Base-by-base conservation (phyloP, 768 basidiomycete species). In the Tylopilus intermedius region DNA sequence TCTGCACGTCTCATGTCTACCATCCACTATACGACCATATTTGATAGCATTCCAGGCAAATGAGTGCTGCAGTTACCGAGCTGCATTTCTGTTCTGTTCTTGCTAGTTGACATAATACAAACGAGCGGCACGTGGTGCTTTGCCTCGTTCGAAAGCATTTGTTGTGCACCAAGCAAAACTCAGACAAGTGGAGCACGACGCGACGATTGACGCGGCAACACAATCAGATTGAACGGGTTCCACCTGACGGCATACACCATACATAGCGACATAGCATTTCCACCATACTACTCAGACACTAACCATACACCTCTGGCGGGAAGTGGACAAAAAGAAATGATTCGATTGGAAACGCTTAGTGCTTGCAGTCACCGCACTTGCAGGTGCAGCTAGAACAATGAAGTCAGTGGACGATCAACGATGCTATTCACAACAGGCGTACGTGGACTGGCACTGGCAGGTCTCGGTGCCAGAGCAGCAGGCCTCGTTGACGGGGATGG, bases 301-400 rank as follows among this genome's bases (percentile, higher is more conserved):
- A 26, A 18, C 33, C 30, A 15, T 45, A 43, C 39, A 32, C 8
- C 3, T 9, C 0, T 30, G 38, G 7, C 35, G 5, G 47, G 30
- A n/a, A 21, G 10, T 13, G 22, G 22, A 26, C 24, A n/a, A 15
- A 0, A 7, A 15, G 14, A 15, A 15, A 10, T 3, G 15, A 21
- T 30, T 18, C 14, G 18, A 13, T 21, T 35, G 22, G 18, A 8
- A 15, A 8, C 2, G 27, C 40, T 51, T 37, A 62, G 42, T 57
- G 54, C 54, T 56, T 62, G 61, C 61, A 62, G 42, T 52, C 57
- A 42, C 52, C 37, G 22, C 61, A 62, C 18, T 49, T 54, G 57
- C 61, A 62, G 42, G 29, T 15, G 27, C 62, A 63, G 7, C 61
- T 62, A 18, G 30, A 35, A 21, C 8, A 26, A 35, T 3, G 21